phyloP scores from a whole-genome alignment of 768 basidiomycete species.

The Clitopilus hobsonii region DNA sequence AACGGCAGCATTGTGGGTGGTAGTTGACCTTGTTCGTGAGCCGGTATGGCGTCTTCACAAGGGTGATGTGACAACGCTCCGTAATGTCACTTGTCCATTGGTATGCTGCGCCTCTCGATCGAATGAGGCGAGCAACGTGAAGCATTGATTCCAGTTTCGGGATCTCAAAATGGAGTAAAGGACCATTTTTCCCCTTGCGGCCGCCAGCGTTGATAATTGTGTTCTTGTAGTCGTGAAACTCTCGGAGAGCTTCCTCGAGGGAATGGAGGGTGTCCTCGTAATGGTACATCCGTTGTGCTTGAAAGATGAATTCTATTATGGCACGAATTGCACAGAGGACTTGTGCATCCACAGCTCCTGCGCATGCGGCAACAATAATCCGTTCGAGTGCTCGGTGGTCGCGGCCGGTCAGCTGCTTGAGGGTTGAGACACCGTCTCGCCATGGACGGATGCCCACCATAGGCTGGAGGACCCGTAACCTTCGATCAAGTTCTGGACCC shows the following conservation, averaged over 20 bases:
- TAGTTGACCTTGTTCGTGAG: background rate
- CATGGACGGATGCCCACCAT: slow-evolving; percentile 17
- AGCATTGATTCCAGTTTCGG: slow-evolving; percentile 2
- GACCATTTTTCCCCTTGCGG: slow-evolving; percentile 1
- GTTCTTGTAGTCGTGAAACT: slow-evolving; percentile 1
- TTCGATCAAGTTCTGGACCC: slow-evolving; percentile 1
- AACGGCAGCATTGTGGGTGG: slow-evolving; percentile 1
- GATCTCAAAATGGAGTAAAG: background rate
- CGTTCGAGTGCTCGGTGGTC: slow-evolving; percentile 21
- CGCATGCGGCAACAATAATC: slow-evolving; percentile 10
- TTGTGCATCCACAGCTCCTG: background rate
- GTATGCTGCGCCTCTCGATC: background rate
- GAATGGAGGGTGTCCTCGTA: background rate
- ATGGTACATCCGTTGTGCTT: slow-evolving; percentile 1
- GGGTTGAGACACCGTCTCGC: slow-evolving; percentile 16
- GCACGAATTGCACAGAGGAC: slow-evolving; percentile 3
- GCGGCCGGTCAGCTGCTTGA: slow-evolving; percentile 20
- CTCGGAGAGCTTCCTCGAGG: background rate
- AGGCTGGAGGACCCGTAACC: slow-evolving; percentile 5
- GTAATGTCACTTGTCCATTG: slow-evolving; percentile 3
- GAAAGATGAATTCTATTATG: slow-evolving; percentile 1
- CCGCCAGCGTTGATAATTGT: background rate
- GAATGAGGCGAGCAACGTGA: background rate
- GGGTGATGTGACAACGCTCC: slow-evolving; percentile 2
- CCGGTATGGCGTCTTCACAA: background rate